Base-by-base conservation (phyloP, 1,139 yeast species). In the Kodamaea fungicola region DNA sequence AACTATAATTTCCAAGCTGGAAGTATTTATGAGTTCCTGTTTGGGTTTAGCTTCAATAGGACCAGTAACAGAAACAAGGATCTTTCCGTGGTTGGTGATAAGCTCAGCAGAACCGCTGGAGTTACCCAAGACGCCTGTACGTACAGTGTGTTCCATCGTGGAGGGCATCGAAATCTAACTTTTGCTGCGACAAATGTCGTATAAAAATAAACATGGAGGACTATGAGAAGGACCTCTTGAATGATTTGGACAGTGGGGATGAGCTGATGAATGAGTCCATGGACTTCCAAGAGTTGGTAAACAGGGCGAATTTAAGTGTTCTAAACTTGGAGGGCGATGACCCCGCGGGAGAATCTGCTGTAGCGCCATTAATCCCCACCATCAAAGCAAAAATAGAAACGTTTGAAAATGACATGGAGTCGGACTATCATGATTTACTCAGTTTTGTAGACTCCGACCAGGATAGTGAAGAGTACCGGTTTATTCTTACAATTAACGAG, bases 1-100 rank as follows among this genome's bases (percentile, higher is more conserved):
- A 3, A 90, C 79, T 19, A 80, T 76, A n/a, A 92, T 74, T 57
- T 89, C 97, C 28, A 92, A 60, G 21, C 88, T 79, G 12, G 92
- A 83, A 34, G 74, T 71, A 19, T 85, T 83, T 6, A 97, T 96
- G 30, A 83, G 61, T 57, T 92, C 98, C 55, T 89, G 96, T 49
- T 94, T 75, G 12, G 77, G 62, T 58, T 83, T 84, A 8, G 90
- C 86, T 52, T 90, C 97, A 33, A 90, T 74, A 1, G 98, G 98
- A 0, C 98, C 98, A 1, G 90, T 76, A 1, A 90, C 90, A 0
- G 96, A 80, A 30, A 83, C 79, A 3, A 88, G 60, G 6, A 85
- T 80, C 45, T 77, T 76, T 1, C 87, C 78, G 16, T 56, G 59
- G 6, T 71, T 75, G 16, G 65, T 56, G 19, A 62, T 55, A 45